A percentile compares a stretch with the other conserved stretches of the same genome.
These are phyloP conservation scores for Pythium angustatum DNA, from an alignment of 352 stramenopile species.

Conservation along the genomic window DNA sequence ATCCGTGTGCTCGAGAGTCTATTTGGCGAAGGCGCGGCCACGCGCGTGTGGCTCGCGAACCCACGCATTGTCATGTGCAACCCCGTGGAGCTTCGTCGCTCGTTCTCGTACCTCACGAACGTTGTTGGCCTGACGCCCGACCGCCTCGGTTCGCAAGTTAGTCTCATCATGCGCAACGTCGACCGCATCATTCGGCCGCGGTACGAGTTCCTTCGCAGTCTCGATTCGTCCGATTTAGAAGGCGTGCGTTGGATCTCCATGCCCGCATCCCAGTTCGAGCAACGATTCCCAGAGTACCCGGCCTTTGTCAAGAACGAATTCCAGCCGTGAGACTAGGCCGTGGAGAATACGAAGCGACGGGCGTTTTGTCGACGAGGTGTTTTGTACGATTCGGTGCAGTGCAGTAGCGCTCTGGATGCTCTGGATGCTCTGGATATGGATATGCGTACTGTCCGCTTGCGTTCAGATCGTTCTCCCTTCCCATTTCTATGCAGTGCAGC, in stretches of 20 bases:
- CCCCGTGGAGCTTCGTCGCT: conserved; percentile 34
- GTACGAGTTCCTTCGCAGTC: conserved; percentile 42
- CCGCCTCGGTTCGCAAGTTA: conserved; percentile 31
- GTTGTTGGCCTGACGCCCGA: conserved; percentile 38
- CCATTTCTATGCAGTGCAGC: background rate
- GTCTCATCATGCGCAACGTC: conserved; percentile 45
- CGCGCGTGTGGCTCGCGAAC: conserved; percentile 28
- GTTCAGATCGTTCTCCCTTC: background rate
- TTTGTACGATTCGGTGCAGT: too few species aligned
- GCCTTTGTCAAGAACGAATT: conserved; percentile 11
- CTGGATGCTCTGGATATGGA: too few species aligned
- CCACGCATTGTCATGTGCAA: conserved; percentile 60
- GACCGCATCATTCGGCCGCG: conserved; percentile 45
- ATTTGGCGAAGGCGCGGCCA: conserved; percentile 35
- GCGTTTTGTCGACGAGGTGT: too few species aligned
- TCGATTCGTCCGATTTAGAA: conserved; percentile 16
- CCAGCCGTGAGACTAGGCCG: background rate
- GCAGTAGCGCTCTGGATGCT: background rate
- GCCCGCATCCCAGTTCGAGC: conserved; percentile 32
- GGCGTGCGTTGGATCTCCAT: conserved; percentile 38
- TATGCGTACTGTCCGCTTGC: background rate
- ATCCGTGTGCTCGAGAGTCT: conserved; percentile 41
- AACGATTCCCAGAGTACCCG: conserved; percentile 35
- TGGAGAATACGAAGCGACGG: too few species aligned
- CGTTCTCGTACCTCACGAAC: conserved; percentile 42